Evolutionary conservation across 139 green algal genomes (phyloP), one percentile per base, ranked within the genome.

Genomic region (Chlorella sp.): DNA sequence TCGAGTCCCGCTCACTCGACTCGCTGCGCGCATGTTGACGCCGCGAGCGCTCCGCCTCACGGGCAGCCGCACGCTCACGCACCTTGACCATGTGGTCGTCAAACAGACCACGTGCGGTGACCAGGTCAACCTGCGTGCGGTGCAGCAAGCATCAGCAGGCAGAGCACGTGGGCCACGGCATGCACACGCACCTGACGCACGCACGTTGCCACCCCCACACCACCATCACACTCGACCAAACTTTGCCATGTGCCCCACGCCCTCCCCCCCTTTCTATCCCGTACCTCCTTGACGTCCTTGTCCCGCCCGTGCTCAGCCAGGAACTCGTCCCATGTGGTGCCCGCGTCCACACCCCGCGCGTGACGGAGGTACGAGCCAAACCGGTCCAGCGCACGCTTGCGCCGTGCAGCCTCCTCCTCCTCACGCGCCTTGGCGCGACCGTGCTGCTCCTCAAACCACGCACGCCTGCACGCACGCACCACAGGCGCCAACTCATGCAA

Each of bases 391-490:
- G 74, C 75, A 35, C 63, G 62, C 23, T 71, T 55, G 31, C 49
- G 61, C 31, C 35, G 17, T 34, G 3, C 17, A 30, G 67, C 82
- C 65, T 82, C 80, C 26, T 85, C 74, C 30, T 74, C 73, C 65
- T 77, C 73, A 34, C 78, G 75, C 32, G 77, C 62, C 55, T 81
- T 78, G 63, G 81, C 83, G n/a, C 74, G 74, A 23, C 75, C 85
- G 67, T 84, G 62, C 60, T 78, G 63, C 78, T 92, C 88, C 26
- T 91, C 82, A 68, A 88, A 88, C 74, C 82, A 89, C 60, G 80
- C 49, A 62, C 81, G 74, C 80, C 86, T 91, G 72, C n/a, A n/a
- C n/a, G n/a, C n/a, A n/a, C n/a, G n/a, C n/a, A n/a, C n/a, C n/a
- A n/a, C n/a, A n/a, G n/a, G n/a, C n/a, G n/a, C n/a, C n/a, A n/a